These are phyloP conservation scores for Colletotrichum eleusines DNA, from an alignment of 2,329 filamentous ascomycete genomes.

Conservation along the genomic window DNA sequence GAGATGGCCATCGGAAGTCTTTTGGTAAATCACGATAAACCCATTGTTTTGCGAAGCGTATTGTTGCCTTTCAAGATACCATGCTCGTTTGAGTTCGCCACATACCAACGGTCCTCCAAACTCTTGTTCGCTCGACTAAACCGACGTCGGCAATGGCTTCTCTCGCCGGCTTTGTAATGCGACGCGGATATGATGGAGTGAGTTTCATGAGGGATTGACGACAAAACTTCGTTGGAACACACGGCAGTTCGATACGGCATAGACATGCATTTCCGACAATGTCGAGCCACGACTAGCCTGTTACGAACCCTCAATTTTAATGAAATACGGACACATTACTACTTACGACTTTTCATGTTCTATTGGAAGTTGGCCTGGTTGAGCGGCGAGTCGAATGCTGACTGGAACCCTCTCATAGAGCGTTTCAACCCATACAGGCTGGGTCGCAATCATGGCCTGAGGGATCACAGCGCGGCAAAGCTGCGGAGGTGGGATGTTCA, in stretches of 20 bases:
- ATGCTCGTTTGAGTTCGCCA: constrained; percentile 3
- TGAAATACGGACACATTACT: neutral
- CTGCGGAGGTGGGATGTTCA: too few species aligned
- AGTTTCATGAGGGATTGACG: neutral
- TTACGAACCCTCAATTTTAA: neutral
- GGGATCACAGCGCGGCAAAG: too few species aligned
- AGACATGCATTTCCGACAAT: neutral
- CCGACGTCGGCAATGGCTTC: neutral
- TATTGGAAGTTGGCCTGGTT: neutral
- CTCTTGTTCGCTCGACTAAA: neutral
- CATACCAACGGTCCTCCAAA: constrained; percentile 5
- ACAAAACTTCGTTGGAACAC: neutral
- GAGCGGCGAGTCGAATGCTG: neutral
- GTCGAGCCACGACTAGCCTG: neutral
- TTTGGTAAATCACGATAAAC: constrained; percentile 22
- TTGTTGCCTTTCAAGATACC: constrained; percentile 33
- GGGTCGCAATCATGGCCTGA: too few species aligned
- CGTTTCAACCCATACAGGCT: too few species aligned
- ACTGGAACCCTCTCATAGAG: too few species aligned
- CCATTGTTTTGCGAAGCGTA: constrained; percentile 1
- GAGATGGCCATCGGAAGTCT: constrained; percentile 32
- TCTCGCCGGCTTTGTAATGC: neutral
- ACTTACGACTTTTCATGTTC: neutral
- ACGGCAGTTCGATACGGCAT: constrained; percentile 5
- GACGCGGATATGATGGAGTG: neutral